These are phyloP conservation scores for Dalechampia spathulata DNA, from an alignment of 441 rosid species.

Conservation along the genomic window DNA sequence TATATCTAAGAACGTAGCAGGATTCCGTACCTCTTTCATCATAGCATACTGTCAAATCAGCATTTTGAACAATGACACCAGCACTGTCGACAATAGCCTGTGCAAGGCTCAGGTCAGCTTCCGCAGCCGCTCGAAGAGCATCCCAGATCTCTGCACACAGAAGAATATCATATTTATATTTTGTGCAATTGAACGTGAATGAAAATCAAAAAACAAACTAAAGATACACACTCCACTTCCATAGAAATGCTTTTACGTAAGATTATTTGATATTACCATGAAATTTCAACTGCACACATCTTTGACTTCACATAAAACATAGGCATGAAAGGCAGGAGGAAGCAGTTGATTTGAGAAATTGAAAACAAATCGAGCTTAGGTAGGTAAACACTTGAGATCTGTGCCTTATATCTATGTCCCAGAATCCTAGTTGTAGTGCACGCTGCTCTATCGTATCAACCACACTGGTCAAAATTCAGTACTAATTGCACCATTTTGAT, in stretches of 20 bases:
- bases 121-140: conserved; percentile 81
- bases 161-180: neutral
- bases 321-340: neutral
- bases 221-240: neutral
- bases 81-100: conserved; percentile 84
- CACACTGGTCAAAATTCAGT: neutral
- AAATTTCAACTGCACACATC: neutral
- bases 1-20: neutral
- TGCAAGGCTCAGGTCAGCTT: conserved; percentile 60
- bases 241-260: neutral
- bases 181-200: neutral
- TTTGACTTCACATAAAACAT: neutral
- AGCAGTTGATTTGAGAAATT: too few species aligned
- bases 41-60: conserved; percentile 72
- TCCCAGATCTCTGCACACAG: conserved; percentile 73
- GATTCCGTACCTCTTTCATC: conserved; percentile 66
- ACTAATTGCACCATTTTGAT: neutral
- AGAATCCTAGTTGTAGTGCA: too few species aligned
- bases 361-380: too few species aligned
- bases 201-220: neutral
- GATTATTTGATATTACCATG: neutral
- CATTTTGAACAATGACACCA: conserved; percentile 68
- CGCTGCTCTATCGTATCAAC: too few species aligned
- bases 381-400: too few species aligned
- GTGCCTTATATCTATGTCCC: too few species aligned